Percentiles rank a stretch among this genome's conserved stretches.
Evolutionary conservation across 129 eudicot species (phyloP).

Genomic region (Smallanthus sonchifolius): DNA sequence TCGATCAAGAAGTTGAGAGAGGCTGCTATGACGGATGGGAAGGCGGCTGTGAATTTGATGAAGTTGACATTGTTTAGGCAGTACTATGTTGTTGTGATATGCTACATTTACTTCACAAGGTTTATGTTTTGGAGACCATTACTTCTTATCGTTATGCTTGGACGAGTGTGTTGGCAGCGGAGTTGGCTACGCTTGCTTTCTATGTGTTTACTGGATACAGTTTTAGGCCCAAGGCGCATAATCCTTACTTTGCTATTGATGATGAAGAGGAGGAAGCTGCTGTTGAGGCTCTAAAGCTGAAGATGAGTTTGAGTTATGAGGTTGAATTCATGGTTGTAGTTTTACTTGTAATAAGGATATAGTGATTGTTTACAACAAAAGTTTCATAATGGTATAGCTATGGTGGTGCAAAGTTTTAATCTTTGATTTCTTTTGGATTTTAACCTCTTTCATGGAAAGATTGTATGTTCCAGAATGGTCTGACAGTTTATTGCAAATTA

Average conservation of each 20-base stretch:
- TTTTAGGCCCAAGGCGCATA: slow-evolving; percentile 53
- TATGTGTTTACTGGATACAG: slow-evolving; percentile 58
- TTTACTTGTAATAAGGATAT: slow-evolving; percentile 10
- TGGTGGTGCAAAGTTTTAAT: not conserved
- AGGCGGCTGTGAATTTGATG: slow-evolving; percentile 60
- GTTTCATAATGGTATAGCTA: not conserved
- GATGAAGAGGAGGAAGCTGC: slow-evolving; percentile 69
- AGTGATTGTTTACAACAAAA: not conserved
- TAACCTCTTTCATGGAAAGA: too few species aligned
- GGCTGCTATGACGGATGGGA: slow-evolving; percentile 52
- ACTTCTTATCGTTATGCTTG: slow-evolving; percentile 47
- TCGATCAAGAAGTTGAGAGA: slow-evolving; percentile 50
- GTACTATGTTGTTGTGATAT: slow-evolving; percentile 51
- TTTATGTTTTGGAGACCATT: slow-evolving; percentile 46
- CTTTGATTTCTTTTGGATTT: too few species aligned
- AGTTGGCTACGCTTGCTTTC: slow-evolving; percentile 53
- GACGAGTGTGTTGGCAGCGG: slow-evolving; percentile 53
- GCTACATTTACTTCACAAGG: slow-evolving; percentile 55
- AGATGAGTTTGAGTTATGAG: slow-evolving; percentile 54
- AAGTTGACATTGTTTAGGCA: slow-evolving; percentile 58
- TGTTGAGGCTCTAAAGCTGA: slow-evolving; percentile 46
- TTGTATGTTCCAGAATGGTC: too few species aligned
- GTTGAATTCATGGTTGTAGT: not conserved
- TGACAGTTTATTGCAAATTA: too few species aligned
- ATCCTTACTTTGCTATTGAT: slow-evolving; percentile 56